Evolutionary conservation across 257 asterid species (phyloP).

Genomic region (Ehretia macrophylla): DNA sequence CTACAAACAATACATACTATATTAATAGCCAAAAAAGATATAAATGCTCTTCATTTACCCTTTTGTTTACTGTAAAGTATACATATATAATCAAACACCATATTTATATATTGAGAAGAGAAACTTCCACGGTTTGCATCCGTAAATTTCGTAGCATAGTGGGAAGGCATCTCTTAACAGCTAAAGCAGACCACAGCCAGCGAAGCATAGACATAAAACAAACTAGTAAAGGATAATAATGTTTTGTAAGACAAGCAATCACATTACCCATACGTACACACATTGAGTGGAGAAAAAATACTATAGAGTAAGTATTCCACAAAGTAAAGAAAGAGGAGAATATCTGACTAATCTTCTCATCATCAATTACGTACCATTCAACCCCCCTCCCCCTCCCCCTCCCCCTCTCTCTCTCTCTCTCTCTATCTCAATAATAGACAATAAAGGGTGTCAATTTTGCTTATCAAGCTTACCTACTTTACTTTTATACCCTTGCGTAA

Average conservation of each 20-base stretch:
- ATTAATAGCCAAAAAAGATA: no score
- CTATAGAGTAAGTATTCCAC: neutral
- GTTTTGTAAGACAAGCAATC: slow-evolving; percentile 39
- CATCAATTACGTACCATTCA: slow-evolving; percentile 41
- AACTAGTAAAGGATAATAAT: slow-evolving; percentile 27
- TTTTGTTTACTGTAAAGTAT: neutral
- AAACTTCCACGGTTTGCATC: slow-evolving; percentile 8
- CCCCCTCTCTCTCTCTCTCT: no score
- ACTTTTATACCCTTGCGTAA: no score
- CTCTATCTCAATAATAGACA: no score
- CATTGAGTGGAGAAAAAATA: slow-evolving; percentile 12
- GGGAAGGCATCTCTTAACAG: slow-evolving; percentile 61
- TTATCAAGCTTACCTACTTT: no score
- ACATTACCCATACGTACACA: slow-evolving; percentile 7
- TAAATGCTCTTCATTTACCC: slow-evolving; percentile 11
- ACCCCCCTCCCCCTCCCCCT: no score
- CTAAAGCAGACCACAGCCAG: slow-evolving; percentile 55
- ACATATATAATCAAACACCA: neutral
- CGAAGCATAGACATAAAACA: slow-evolving; percentile 48
- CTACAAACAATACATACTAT: no score
- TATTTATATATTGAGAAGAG: neutral
- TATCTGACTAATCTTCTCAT: slow-evolving; percentile 27
- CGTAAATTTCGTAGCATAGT: slow-evolving; percentile 43
- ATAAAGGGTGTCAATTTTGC: no score
- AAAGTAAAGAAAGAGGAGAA: slow-evolving; percentile 9